Base-by-base conservation (phyloP, 805 yeast species). In the Saccharomycopsis babjevae region DNA sequence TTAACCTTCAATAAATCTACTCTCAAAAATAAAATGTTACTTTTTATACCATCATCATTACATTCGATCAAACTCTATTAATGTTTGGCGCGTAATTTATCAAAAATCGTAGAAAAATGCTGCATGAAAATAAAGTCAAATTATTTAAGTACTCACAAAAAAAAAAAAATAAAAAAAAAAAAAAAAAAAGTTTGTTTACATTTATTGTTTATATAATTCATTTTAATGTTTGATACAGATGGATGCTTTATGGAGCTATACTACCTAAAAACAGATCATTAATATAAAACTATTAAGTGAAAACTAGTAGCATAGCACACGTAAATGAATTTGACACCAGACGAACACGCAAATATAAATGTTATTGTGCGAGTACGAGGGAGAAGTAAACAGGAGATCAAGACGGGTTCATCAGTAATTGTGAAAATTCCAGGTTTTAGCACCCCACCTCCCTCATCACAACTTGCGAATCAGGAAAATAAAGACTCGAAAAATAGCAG, bases 351-450 rank as follows among this genome's bases (percentile, higher is more conserved):
- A 61, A 83, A 83, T 64, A 83, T 85, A 56, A 79, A 79, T 57
- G 89, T 85, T 1, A 83, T 80, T 18, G 86, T 84, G 10, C 75
- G 89, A 64, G 83, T 88, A 66, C 73, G 89, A 60, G 85, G 85
- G 3, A 71, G 89, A 60, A 84, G 79, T 64, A 76, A 77, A 52
- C 76, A 83, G 60, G 89, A 85, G 67, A 76, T 83, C 11, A 70
- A 71, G 52, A 80, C 83, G 18, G 82, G 82, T 69, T 79, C 85
- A 62, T 78, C 84, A 6, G 86, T 83, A 1, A 84, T 83, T 5
- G 84, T 84, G 2, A 79, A 83, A 18, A 80, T 82, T 13, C 73
- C 77, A 0, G 79, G 79, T 52, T 73, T 15, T 1, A 22, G 16
- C 20, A 20, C 57, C 11, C 22, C 57, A 10, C 52, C 32, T 11